Base-by-base conservation (phyloP, 148 eudicot species). In the Nepenthes mirabilis region DNA sequence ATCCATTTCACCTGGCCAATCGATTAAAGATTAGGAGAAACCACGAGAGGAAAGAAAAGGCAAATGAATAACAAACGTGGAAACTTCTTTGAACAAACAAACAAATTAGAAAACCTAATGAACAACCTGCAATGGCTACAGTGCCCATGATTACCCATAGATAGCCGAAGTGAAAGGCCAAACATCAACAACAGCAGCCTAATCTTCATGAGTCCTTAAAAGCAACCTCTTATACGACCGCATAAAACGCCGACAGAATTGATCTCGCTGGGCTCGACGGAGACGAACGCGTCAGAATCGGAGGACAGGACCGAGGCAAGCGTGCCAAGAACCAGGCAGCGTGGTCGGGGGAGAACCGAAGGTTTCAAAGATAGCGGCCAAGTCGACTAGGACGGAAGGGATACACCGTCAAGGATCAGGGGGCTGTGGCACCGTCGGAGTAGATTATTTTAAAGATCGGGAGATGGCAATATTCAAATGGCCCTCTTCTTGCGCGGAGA, bases 91-190 rank as follows among this genome's bases (percentile, higher is more conserved):
- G 32, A 55, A 9, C 8, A 4, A 40, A 40, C 45, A 40, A 40
- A 40, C 45, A 10, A 34, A 55, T 8, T 2, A 10, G 37, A 10
- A 36, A 55, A 55, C 8, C 9, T 1, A 55, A 8, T 14, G 12
- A 13, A 36, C 23, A 40, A 91, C 99, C 96, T 88, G 96, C 65
- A 93, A 68, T 47, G 99, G 99, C 32, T 96, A 88, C 23, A 93
- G 91, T 36, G 94, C 90, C 1, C 95, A 93, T 37, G 89, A 68
- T 52, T 70, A 86, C 0, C 99, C 97, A 68, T 93, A 96, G 13
- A 93, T 89, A 1, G 99, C 97, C 3, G 95, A 89, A 0, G 95
- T 83, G 0, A 95, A 82, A 1, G 97, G 97, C 95, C 99, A 93
- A 45, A 93, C 99, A 79, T 93, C 97, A 1, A 91, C 84, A 4